A percentile compares a stretch with the other conserved stretches of the same genome.
Conservation (phyloP, 2,329 filamentous ascomycete genomes). For the Diaporthe sp. region DNA sequence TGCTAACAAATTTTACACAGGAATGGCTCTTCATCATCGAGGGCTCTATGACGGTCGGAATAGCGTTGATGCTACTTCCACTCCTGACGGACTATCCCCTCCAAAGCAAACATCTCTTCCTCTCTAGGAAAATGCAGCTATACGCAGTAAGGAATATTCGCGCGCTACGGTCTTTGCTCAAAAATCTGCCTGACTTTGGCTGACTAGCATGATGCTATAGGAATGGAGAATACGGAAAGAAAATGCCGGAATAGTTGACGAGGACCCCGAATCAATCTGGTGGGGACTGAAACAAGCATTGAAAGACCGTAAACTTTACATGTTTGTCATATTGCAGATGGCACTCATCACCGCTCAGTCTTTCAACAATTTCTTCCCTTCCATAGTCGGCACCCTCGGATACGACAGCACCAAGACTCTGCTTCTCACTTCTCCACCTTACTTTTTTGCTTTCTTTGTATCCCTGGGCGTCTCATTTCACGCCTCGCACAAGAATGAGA, state of each 20-base stretch:
- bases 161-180: not conserved
- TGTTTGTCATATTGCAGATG: constrained; percentile 45
- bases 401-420: constrained; percentile 41
- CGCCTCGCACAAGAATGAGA: constrained; percentile 42
- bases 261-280: constrained; percentile 42
- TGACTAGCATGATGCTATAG: constrained; percentile 33
- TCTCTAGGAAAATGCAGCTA: constrained; percentile 38
- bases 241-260: constrained; percentile 44
- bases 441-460: constrained; percentile 40
- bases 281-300: constrained; percentile 36
- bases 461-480: constrained; percentile 43
- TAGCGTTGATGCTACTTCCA: constrained; percentile 46
- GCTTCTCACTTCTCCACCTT: constrained; percentile 38
- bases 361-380: constrained; percentile 43
- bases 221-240: constrained; percentile 46
- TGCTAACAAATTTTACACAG: not conserved
- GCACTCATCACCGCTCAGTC: constrained; percentile 42
- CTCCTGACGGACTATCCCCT: constrained; percentile 41
- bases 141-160: not conserved
- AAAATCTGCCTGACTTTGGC: not conserved
- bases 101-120: constrained; percentile 39
- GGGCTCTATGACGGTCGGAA: constrained; percentile 50
- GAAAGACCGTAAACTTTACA: constrained; percentile 43
- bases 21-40: constrained; percentile 55
- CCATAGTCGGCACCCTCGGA: constrained; percentile 40